Evolutionary conservation across 768 basidiomycete species (phyloP).

Genomic region (Rhodotorula babjevae): DNA sequence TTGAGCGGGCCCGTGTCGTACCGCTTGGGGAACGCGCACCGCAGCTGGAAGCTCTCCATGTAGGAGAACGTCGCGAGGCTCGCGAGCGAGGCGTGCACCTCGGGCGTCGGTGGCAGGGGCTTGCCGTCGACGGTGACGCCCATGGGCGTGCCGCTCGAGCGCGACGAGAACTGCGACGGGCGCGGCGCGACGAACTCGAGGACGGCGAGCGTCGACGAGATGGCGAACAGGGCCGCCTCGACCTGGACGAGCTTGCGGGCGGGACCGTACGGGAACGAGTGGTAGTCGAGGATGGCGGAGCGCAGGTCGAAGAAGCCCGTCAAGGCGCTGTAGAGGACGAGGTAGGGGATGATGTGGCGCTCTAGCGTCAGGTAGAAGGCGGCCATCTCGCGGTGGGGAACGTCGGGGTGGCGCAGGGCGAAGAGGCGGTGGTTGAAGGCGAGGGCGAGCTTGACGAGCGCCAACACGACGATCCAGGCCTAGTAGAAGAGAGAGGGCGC

Average conservation of each 20-base stretch:
- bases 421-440: slow-evolving; percentile 22
- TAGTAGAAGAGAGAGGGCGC: background rate
- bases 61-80: slow-evolving; percentile 39
- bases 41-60: slow-evolving; percentile 30
- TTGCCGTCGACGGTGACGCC: slow-evolving; percentile 3
- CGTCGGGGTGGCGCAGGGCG: slow-evolving; percentile 11
- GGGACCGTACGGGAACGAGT: background rate
- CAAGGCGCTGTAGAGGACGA: slow-evolving; percentile 25
- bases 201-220: slow-evolving; percentile 26
- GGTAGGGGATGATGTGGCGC: slow-evolving; percentile 37
- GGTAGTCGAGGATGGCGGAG: slow-evolving; percentile 30
- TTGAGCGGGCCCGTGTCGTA: background rate
- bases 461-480: slow-evolving; percentile 30
- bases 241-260: background rate
- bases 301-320: slow-evolving; percentile 41
- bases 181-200: slow-evolving; percentile 35
- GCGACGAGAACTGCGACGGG: slow-evolving; percentile 18
- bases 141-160: background rate
- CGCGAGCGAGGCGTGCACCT: slow-evolving; percentile 41
- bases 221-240: slow-evolving; percentile 25
- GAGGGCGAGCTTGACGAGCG: slow-evolving; percentile 27
- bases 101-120: slow-evolving; percentile 24
- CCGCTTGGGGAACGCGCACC: slow-evolving; percentile 11
- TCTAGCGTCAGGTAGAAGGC: slow-evolving; percentile 25
- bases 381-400: slow-evolving; percentile 15